Conservation (phyloP, 2,329 filamentous ascomycete genomes). For the Dactylonectria macrodidyma region DNA sequence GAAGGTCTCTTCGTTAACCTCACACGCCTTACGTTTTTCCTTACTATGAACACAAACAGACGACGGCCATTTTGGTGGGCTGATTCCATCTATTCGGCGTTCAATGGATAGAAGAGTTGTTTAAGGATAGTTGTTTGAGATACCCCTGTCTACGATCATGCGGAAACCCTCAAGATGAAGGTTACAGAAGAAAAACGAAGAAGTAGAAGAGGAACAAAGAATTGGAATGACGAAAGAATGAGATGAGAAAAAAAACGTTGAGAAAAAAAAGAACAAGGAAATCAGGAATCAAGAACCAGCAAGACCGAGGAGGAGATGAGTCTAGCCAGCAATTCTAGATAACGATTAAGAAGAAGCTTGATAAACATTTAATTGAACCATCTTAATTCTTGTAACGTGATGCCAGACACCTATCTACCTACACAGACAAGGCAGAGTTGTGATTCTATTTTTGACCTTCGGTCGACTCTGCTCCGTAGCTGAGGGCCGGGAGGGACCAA, state of each 20-base stretch:
- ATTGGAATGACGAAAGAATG: conserved; percentile 28
- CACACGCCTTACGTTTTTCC: conserved; percentile 26
- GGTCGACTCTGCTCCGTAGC: neutral
- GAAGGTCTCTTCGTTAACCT: conserved; percentile 14
- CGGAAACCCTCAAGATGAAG: conserved; percentile 26
- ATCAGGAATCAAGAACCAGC: conserved; percentile 30
- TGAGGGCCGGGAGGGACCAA: neutral
- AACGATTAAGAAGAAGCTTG: conserved; percentile 2
- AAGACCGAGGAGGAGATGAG: neutral
- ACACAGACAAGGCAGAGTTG: neutral
- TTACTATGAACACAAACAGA: conserved; percentile 31
- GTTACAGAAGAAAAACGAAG: conserved; percentile 30
- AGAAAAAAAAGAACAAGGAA: conserved; percentile 32
- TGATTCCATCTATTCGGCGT: conserved; percentile 32
- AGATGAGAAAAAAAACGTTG: conserved; percentile 26
- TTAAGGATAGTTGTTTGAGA: conserved; percentile 41
- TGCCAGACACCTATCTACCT: neutral
- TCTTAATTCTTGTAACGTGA: neutral
- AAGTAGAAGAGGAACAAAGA: conserved; percentile 30
- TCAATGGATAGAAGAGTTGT: conserved; percentile 33
- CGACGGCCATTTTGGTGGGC: conserved; percentile 2
- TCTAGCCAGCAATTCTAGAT: neutral
- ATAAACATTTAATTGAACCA: neutral
- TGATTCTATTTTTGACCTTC: neutral
- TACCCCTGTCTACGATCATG: conserved; percentile 33